Conservation (phyloP, 2,329 filamentous ascomycete species). For the Periconia macrospinosa region DNA sequence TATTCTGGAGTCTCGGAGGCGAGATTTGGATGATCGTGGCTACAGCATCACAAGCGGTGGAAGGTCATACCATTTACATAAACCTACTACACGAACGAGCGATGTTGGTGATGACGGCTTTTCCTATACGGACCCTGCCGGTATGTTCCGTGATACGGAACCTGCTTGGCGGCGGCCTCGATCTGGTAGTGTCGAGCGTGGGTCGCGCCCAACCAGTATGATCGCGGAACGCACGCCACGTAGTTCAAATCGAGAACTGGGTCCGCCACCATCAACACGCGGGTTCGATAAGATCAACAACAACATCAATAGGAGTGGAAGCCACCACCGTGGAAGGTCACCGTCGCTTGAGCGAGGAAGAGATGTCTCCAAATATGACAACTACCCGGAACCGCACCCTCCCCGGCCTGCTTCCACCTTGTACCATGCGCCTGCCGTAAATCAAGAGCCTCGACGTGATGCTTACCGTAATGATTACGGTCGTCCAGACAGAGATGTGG, state of each 20-base stretch:
- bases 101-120: constrained; percentile 48
- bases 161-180: constrained; percentile 50
- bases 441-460: constrained; percentile 52
- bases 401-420: constrained; percentile 43
- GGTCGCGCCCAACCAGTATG: constrained; percentile 50
- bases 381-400: constrained; percentile 42
- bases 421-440: constrained; percentile 46
- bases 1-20: constrained; percentile 36
- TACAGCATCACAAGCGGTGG: constrained; percentile 35
- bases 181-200: constrained; percentile 50
- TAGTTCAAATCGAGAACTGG: constrained; percentile 40
- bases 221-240: constrained; percentile 42
- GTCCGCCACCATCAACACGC: constrained; percentile 68
- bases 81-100: constrained; percentile 25
- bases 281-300: constrained; percentile 68
- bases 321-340: constrained; percentile 25
- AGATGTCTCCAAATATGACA: constrained; percentile 37
- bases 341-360: constrained; percentile 36
- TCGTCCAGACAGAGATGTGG: constrained; percentile 45
- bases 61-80: constrained; percentile 33
- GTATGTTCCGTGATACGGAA: constrained; percentile 56
- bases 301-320: constrained; percentile 19
- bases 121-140: constrained; percentile 54
- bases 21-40: constrained; percentile 24
- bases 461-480: constrained; percentile 49